Base-by-base conservation (phyloP, 495 filamentous ascomycete genomes). In the Opeltia flavorubescens region DNA sequence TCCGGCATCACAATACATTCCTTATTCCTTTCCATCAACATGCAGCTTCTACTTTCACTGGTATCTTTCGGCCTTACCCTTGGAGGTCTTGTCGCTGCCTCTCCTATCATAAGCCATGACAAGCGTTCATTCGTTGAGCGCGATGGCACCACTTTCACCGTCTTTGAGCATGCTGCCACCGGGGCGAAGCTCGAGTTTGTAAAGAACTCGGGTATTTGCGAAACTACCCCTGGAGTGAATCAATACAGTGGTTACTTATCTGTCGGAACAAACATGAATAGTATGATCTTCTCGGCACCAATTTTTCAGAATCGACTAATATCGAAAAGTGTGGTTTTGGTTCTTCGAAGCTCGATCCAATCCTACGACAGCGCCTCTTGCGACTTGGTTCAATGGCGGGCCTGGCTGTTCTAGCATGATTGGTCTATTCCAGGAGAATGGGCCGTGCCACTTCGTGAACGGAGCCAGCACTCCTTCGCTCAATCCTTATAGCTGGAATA, bases 401-500 rank as follows among this genome's bases (percentile, higher is more conserved):
- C 74, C 74, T 3, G 74, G 74, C 21, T 72, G 64, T 49, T 64
- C 61, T 2, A 67, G 65, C 12, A 70, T 76, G 66, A 74, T 74
- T 42, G 74, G 74, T 4, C 53, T 78, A 7, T 77, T 77, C 51
- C 62, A 69, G 49, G 72, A 77, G 47, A 72, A 74, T 49, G 74
- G 71, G 0, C 75, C 72, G 6, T 76, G 74, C 38, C 69, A 70
- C 33, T 76, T 77, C 47, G 58, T 66, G 43, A 65, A 72, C 46
- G 66, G 65, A 20, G 55, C 61, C n/a, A 66, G 60, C 24, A 60
- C 53, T 13, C 70, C 70, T 2, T 65, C 66, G 1, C 51, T 71
- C 29, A 78, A 77, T 47, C 71, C 71, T 1, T 73, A 77, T 59
- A 75, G 70, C 34, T 84, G 68, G 60, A 83, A 80, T 54, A 70